Percentiles rank a stretch among this genome's conserved stretches.
Conservation (phyloP, 108 stramenopile species). For the Skeletonema marinoi region DNA sequence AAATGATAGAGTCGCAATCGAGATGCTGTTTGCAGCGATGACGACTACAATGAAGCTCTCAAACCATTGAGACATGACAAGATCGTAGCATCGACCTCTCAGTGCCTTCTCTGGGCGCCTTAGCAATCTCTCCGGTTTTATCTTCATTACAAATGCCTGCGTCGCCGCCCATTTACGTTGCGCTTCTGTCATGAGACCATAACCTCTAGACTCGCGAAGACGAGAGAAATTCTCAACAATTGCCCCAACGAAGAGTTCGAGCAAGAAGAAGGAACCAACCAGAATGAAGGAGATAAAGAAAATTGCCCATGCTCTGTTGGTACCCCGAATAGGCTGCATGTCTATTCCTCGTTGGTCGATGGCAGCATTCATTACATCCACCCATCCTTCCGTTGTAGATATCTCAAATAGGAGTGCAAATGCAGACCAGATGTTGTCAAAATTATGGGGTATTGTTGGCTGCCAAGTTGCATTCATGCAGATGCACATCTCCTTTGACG, state of each 20-base stretch:
- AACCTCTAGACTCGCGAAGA: conserved; percentile 43
- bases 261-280: conserved; percentile 68
- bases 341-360: conserved; percentile 55
- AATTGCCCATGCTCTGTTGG: conserved; percentile 26
- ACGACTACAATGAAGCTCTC: conserved; percentile 53
- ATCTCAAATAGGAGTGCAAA: conserved; percentile 65
- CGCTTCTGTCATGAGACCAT: conserved; percentile 54
- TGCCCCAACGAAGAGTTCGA: conserved; percentile 80
- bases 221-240: conserved; percentile 72
- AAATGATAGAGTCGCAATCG: conserved; percentile 49
- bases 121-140: conserved; percentile 43
- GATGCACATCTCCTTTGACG: conserved; percentile 45
- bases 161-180: conserved; percentile 64
- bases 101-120: conserved; percentile 18
- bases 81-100: conserved; percentile 44
- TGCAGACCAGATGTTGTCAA: conserved; percentile 58
- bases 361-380: conserved; percentile 57
- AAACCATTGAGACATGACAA: conserved; percentile 48
- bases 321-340: conserved; percentile 51
- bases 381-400: conserved; percentile 65
- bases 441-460: conserved; percentile 44
- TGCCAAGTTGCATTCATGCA: conserved; percentile 41
- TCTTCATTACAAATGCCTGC: conserved; percentile 56
- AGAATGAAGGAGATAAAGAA: conserved; percentile 67
- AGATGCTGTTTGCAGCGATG: conserved; percentile 53